phyloP scores from a whole-genome alignment of 1,284 basidiomycete genomes.

The Kalmanozyma brasiliensis region DNA sequence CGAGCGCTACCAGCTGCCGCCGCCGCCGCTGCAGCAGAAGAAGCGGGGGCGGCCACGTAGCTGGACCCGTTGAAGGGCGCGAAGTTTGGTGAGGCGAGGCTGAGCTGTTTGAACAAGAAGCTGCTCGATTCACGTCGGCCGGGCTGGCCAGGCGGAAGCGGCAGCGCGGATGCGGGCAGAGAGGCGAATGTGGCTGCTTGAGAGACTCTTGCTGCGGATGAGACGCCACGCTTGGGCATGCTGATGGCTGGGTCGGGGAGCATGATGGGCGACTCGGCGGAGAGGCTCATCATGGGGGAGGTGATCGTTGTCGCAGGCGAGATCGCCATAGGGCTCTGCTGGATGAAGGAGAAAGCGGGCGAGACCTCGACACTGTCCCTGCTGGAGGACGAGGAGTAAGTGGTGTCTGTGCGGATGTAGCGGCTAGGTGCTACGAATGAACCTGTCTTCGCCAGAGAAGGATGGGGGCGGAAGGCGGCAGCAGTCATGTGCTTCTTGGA shows the following conservation, averaged over 20 bases:
- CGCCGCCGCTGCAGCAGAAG: not conserved
- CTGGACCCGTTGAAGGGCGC: conserved; percentile 9
- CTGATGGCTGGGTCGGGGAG: conserved; percentile 29
- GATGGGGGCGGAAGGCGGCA: conserved; percentile 6
- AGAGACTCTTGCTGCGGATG: conserved; percentile 12
- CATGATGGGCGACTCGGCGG: conserved; percentile 53
- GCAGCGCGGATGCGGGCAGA: conserved; percentile 29
- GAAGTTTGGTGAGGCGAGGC: conserved; percentile 38
- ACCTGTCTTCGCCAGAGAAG: conserved; percentile 1
- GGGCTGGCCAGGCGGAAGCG: conserved; percentile 10
- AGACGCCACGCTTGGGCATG: conserved; percentile 11
- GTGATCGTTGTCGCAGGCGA: conserved; percentile 39
- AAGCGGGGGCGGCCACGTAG: not conserved
- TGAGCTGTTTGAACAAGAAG: conserved; percentile 45
- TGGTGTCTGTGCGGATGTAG: conserved; percentile 15
- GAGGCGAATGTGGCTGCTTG: conserved; percentile 13
- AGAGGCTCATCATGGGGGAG: conserved; percentile 56
- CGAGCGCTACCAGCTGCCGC: conserved; percentile 2
- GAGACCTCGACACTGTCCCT: conserved; percentile 26
- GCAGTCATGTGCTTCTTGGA: conserved; percentile 32
- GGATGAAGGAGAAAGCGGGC: conserved; percentile 27
- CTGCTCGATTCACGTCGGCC: conserved; percentile 32
- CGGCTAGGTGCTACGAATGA: conserved; percentile 4
- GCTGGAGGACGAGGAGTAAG: conserved; percentile 28
- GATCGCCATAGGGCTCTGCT: conserved; percentile 17